A percentile compares a stretch with the other conserved stretches of the same genome.
Conservation (phyloP, 441 rosid species). For the Populus trichocarpa region DNA sequence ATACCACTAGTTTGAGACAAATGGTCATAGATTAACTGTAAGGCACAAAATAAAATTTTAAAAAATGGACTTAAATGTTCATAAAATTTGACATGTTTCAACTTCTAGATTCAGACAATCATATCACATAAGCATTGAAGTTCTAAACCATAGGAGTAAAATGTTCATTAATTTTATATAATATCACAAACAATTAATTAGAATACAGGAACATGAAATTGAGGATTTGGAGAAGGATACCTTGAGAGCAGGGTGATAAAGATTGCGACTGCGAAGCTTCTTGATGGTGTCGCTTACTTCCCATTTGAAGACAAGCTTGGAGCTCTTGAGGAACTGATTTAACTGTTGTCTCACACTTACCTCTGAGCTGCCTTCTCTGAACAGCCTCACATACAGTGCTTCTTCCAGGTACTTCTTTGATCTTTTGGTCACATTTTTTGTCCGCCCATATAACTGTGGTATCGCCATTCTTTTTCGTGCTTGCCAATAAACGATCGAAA, state of each 20-base stretch:
- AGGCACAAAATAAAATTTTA: neutral
- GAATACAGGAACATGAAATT: neutral
- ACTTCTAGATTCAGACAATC: neutral
- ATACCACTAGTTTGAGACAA: neutral
- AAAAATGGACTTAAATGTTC: neutral
- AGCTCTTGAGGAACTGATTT: conserved; percentile 72
- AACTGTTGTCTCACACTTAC: conserved; percentile 59
- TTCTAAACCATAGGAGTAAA: neutral
- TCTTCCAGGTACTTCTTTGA: conserved; percentile 81
- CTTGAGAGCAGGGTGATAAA: conserved; percentile 84
- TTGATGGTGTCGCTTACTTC: conserved; percentile 81
- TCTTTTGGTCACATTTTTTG: conserved; percentile 41
- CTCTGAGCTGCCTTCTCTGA: conserved; percentile 73
- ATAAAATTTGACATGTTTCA: neutral
- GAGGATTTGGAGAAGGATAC: conserved; percentile 24
- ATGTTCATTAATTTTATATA: neutral
- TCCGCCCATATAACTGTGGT: conserved; percentile 42
- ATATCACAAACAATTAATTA: neutral
- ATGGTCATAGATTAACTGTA: neutral
- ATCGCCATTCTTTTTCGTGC: conserved; percentile 30
- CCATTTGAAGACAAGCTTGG: conserved; percentile 91
- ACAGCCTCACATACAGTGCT: conserved; percentile 64
- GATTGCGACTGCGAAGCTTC: conserved; percentile 73
- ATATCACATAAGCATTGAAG: neutral
- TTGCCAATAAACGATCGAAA: neutral